Conservation (phyloP, 2,329 filamentous ascomycete genomes). For the Teratosphaeriaceae sp. region DNA sequence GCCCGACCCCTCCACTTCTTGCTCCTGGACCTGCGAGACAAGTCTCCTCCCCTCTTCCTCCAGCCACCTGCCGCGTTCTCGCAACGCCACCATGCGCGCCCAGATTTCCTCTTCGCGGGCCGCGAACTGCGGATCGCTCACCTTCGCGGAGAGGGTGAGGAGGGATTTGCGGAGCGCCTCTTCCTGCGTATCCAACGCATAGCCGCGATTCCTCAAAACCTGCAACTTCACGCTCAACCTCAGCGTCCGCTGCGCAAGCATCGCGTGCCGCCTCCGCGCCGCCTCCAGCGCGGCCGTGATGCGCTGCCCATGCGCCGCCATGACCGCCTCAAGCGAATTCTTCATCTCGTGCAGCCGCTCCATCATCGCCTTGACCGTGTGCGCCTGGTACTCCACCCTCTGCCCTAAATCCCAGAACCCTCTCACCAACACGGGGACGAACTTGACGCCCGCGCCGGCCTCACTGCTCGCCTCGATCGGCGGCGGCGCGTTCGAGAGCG, state of each 20-base stretch:
- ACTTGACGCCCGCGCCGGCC: conserved; percentile 41
- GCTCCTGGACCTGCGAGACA: conserved; percentile 35
- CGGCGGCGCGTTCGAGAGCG: conserved; percentile 70
- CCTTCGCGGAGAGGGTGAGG: conserved; percentile 58
- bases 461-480: conserved; percentile 15
- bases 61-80: conserved; percentile 65
- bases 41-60: conserved; percentile 68
- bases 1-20: too few relatives aligned
- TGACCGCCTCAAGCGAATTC: conserved; percentile 61
- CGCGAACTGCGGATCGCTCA: conserved; percentile 67
- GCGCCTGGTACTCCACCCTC: conserved; percentile 65
- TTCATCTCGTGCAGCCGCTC: conserved; percentile 73
- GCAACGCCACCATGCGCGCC: conserved; percentile 69
- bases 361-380: conserved; percentile 63
- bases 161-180: conserved; percentile 71
- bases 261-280: conserved; percentile 64
- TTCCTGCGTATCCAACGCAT: conserved; percentile 71
- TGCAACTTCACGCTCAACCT: conserved; percentile 73
- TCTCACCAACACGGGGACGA: conserved; percentile 67
- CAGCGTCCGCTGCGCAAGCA: conserved; percentile 65
- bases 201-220: conserved; percentile 72
- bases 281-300: conserved; percentile 68
- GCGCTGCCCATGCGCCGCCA: conserved; percentile 69
- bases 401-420: conserved; percentile 68
- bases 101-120: conserved; percentile 79